Evolutionary conservation across 2,329 filamentous ascomycete species (phyloP).

Genomic region (Colletotrichum eleusines): DNA sequence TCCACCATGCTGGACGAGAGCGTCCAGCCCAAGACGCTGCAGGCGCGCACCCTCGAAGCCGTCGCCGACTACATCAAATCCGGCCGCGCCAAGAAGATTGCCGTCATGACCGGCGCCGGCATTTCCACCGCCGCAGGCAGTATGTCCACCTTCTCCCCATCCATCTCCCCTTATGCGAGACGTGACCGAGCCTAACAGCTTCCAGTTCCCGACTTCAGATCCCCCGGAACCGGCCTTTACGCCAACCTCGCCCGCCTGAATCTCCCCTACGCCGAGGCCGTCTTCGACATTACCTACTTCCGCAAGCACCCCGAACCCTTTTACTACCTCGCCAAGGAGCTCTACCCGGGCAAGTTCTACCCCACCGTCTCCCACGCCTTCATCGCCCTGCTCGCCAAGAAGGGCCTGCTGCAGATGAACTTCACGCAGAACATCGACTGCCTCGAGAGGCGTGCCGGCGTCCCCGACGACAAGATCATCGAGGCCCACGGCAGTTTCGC

Average conservation of each 20-base stretch:
- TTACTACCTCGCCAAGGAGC: slow-evolving; percentile 90
- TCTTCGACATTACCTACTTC: slow-evolving; percentile 95
- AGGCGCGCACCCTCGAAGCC: slow-evolving; percentile 76
- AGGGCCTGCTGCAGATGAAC: slow-evolving; percentile 82
- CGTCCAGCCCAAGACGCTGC: slow-evolving; percentile 73
- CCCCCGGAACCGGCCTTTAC: slow-evolving; percentile 92
- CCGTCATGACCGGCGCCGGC: slow-evolving; percentile 91
- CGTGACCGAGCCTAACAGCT: slow-evolving; percentile 46
- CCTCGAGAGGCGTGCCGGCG: slow-evolving; percentile 87
- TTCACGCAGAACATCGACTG: slow-evolving; percentile 99
- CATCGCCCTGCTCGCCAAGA: slow-evolving; percentile 82
- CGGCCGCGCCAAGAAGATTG: slow-evolving; percentile 76
- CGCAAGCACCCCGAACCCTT: slow-evolving; percentile 86
- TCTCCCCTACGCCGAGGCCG: slow-evolving; percentile 89
- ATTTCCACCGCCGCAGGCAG: slow-evolving; percentile 81
- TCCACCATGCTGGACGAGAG: slow-evolving; percentile 75
- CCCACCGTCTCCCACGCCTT: slow-evolving; percentile 94
- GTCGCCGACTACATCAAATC: slow-evolving; percentile 85
- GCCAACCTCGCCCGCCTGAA: slow-evolving; percentile 89
- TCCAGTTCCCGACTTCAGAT: slow-evolving; percentile 91
- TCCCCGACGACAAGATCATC: slow-evolving; percentile 83
- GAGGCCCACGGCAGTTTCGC: slow-evolving; percentile 98
- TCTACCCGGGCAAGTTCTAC: slow-evolving; percentile 90
- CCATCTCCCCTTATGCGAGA: neutral
- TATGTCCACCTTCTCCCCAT: slow-evolving; percentile 49